Evolutionary conservation across 352 stramenopile genomes (phyloP).

Genomic region (Globisporangium polare): DNA sequence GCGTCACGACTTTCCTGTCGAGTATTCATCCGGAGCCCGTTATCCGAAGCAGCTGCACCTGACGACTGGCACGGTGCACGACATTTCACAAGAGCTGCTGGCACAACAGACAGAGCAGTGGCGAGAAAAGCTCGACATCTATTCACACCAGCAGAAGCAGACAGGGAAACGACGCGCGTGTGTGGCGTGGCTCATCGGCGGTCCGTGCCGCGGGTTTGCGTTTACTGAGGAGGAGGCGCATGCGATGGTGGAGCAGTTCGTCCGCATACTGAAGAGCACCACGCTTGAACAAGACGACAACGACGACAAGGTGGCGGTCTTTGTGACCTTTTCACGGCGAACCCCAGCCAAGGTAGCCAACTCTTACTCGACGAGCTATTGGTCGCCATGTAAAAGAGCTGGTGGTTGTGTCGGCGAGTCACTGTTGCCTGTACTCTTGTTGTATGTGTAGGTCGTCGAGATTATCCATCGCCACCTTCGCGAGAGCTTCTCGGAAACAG

Average conservation of each 20-base stretch:
- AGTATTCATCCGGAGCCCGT: background rate
- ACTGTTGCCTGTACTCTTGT: background rate
- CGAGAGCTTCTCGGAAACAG: conserved; percentile 10
- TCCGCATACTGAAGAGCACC: conserved; percentile 12
- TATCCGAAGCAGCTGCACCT: conserved; percentile 28
- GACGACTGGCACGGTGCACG: conserved; percentile 52
- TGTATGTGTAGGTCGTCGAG: conserved; percentile 25
- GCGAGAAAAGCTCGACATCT: conserved; percentile 1
- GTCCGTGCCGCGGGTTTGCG: conserved; percentile 56
- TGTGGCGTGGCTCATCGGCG: conserved; percentile 58
- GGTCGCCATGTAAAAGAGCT: background rate
- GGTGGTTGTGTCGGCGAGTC: background rate
- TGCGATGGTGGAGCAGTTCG: conserved; percentile 41
- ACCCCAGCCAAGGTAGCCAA: conserved; percentile 34
- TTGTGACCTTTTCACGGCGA: conserved; percentile 69
- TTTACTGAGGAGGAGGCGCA: conserved; percentile 35
- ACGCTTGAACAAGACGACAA: background rate
- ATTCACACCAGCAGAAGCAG: conserved; percentile 7
- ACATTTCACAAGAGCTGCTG: conserved; percentile 28
- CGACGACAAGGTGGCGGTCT: conserved; percentile 23
- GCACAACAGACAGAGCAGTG: conserved; percentile 23
- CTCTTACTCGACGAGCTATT: background rate
- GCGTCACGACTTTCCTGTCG: conserved; percentile 42
- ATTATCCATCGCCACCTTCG: conserved; percentile 27
- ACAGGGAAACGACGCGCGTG: conserved; percentile 6